Conservation (phyloP, 2,329 filamentous ascomycete genomes). For the Verruconis gallopava region DNA sequence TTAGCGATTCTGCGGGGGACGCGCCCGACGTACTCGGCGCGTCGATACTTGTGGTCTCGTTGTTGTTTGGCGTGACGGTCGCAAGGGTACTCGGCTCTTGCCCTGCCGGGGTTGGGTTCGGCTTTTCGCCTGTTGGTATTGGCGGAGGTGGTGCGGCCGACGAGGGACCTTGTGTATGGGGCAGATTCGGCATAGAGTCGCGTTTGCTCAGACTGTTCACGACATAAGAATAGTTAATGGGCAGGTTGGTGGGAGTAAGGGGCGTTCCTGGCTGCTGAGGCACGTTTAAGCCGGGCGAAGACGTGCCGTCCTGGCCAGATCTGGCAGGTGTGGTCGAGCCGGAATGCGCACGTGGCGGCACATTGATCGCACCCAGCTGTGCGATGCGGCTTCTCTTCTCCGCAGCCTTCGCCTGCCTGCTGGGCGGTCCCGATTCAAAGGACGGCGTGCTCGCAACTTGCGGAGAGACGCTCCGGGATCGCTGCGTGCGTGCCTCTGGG, state of each 20-base stretch:
- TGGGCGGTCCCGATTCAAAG: neutral
- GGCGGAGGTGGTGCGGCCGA: no score
- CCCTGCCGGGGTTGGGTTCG: neutral
- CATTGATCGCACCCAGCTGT: constrained; percentile 3
- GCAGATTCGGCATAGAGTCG: no score
- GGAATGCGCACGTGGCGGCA: constrained; percentile 4
- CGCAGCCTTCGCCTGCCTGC: neutral
- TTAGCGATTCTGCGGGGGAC: neutral
- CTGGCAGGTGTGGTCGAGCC: neutral
- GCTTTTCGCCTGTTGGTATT: no score
- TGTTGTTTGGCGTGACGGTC: neutral
- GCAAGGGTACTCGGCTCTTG: neutral
- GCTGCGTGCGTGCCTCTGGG: neutral
- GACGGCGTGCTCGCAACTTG: neutral
- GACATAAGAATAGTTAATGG: constrained; percentile 28
- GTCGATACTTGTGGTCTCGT: neutral
- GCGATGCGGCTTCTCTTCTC: constrained; percentile 1
- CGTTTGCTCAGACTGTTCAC: constrained; percentile 20
- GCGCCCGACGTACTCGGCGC: neutral
- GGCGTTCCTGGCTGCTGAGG: constrained; percentile 14
- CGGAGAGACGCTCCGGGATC: neutral
- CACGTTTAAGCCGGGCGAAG: neutral
- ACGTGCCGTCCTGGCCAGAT: neutral
- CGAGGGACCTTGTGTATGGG: no score
- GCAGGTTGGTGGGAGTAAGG: constrained; percentile 17